Base-by-base conservation (phyloP, 768 basidiomycete species). In the Calocybe gangraenosa region DNA sequence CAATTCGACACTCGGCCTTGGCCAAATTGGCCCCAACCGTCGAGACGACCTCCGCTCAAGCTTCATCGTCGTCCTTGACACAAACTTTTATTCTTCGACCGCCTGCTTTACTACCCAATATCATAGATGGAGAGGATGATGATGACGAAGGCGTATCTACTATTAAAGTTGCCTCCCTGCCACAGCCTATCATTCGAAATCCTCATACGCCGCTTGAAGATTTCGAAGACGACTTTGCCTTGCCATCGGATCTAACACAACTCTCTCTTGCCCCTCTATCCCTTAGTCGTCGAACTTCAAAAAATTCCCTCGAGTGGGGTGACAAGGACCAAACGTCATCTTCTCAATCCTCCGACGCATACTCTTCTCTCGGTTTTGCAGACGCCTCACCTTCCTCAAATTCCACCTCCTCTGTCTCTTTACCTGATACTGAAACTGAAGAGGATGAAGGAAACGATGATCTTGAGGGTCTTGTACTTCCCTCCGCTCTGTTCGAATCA, bases 291-390 rank as follows among this genome's bases (percentile, higher is more conserved):
- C 81, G 84, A 41, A 76, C 84, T 7, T 91, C 90, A 46, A 91
- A 91, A 68, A 80, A 78, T 40, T 90, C 89, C 0, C 72, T 92
- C 20, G 88, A 90, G 66, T 91, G 88, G 87, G 73, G 84, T 22
- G 88, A 91, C 65, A 87, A 79, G 59, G 87, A 92, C 56, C 79
- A 86, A 36, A 86, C 89, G 1, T 81, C 77, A 3, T 88, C 87
- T 5, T 88, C 87, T 11, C 86, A 87, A 57, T 91, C 88, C n/a
- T 92, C 89, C 18, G 90, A 92, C 60, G 79, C 86, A 7, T 90
- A 87, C 55, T 90, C 89, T 32, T 76, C 82, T 17, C 75, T 92
- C 28, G 84, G 87, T 40, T 84, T 91, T 51, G 79, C 80, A 33
- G 82, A 82, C 51, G 76, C 75, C 15, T 84, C 80, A 2, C 76